Evolutionary conservation across 1,284 basidiomycete genomes (phyloP), one percentile per base, ranked within the genome.

Genomic region (Flammula alnicola): DNA sequence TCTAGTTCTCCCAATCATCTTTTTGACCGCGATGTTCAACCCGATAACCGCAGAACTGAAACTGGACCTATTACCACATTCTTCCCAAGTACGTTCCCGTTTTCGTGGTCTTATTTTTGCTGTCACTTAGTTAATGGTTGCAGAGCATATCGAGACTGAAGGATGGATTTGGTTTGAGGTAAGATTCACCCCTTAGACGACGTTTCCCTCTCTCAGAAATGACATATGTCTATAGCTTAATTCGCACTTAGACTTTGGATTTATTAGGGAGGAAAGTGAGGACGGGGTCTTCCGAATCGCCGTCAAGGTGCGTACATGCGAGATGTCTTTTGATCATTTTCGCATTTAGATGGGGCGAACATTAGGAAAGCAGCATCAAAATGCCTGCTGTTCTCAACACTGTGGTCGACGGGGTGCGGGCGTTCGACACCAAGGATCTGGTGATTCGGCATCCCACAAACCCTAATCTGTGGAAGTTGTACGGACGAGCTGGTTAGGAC

Each of bases 41-140:
- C n/a, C n/a, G n/a, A n/a, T n/a, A n/a, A n/a, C n/a, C n/a, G n/a
- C 23, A 49, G 47, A 5, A 49, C 47, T 7, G 47, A 49, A 30
- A 31, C 40, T 32, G 47, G 47, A 11, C 16, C 39, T 6, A 33
- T 49, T 11, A 42, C 47, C 12, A 40, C 47, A 5, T 33, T 36
- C 8, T 42, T 42, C 12, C 47, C 47, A 10, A 49, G 47, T 49
- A 29, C 19, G 47, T 43, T 32, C 9, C n/a, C n/a, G 7, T 20
- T 5, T 12, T 19, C 12, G 27, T 35, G 5, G 26, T 11, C 22
- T 6, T 32, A 40, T 8, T 5, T 16, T 22, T 22, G 8, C 19
- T 22, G n/a, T 9, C 2, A 6, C 17, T 23, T 14, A n/a, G 9
- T 20, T 19, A 5, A 4, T 12, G 4, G 4, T 7, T 36, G n/a